A percentile compares a stretch with the other conserved stretches of the same genome.
Evolutionary conservation across 768 basidiomycete species (phyloP).

Genomic region (Tricholoma furcatifolium): DNA sequence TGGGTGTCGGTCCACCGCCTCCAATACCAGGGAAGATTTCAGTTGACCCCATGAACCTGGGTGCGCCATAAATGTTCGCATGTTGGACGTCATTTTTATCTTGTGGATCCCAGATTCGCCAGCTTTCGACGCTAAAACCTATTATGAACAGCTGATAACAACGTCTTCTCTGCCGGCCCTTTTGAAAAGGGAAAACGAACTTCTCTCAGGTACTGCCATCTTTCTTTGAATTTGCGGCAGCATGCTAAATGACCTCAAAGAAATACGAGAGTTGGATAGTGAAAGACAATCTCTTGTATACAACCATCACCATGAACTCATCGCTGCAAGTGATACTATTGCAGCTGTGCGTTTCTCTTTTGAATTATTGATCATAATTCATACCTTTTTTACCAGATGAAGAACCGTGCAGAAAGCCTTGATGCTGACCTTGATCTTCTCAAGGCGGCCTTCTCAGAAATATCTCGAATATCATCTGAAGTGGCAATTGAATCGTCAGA

Average conservation of each 20-base stretch:
- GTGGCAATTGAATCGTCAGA: constrained; percentile 47
- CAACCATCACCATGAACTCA: constrained; percentile 93
- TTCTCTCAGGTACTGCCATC: constrained; percentile 55
- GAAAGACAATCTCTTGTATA: constrained; percentile 92
- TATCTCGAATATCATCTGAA: constrained; percentile 74
- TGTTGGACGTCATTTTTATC: neutral
- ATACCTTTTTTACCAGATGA: constrained; percentile 60
- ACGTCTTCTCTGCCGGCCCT: constrained; percentile 72
- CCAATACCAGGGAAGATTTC: constrained; percentile 55
- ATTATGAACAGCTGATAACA: constrained; percentile 85
- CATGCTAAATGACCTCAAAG: constrained; percentile 33
- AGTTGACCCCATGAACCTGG: constrained; percentile 81
- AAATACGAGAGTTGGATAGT: constrained; percentile 84
- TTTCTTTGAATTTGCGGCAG: neutral
- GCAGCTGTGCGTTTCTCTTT: constrained; percentile 54
- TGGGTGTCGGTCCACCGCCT: constrained; percentile 72
- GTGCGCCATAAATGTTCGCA: constrained; percentile 34
- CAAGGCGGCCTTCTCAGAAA: constrained; percentile 80
- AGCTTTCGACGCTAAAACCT: constrained; percentile 79
- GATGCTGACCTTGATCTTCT: constrained; percentile 84
- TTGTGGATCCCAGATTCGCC: constrained; percentile 56
- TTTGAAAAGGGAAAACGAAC: constrained; percentile 79
- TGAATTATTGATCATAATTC: neutral
- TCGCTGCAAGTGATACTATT: constrained; percentile 91
- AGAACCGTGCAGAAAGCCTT: constrained; percentile 79